Base-by-base conservation (phyloP, 306 rosid genomes). In the Prunus kanzakura region DNA sequence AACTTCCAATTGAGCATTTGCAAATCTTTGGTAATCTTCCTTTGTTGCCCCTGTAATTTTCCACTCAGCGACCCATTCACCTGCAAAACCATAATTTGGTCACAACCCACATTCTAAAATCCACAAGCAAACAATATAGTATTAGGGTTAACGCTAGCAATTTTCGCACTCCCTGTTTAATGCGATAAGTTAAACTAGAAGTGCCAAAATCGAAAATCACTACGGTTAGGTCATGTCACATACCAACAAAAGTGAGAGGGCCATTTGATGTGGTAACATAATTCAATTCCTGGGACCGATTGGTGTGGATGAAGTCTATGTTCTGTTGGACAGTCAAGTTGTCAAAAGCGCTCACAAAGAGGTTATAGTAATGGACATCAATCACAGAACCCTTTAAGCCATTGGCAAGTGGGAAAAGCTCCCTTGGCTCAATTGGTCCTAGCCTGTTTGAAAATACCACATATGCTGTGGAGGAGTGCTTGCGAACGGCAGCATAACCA, bases 21-120 rank as follows among this genome's bases (percentile, higher is more conserved):
- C 91, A n/a, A 82, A 93, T 79, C 80, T 87, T 75, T 83, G 87
- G 78, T 81, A 90, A 2, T 90, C 96, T 65, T 83, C 87, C 64
- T 88, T 77, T 12, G 89, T 57, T 52, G 96, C 88, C 1, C 47
- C 84, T 1, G 62, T 27, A 1, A 89, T 89, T 64, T 81, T 38
- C 97, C 96, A 93, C 63, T 87, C 93, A 35, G 91, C 88, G 23
- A 87, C 92, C 96, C 96, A 90, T 79, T 93, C 96, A 32, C 94
- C 96, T 93, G 79, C 22, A 60, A 35, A 66, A 29, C 32, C 19
- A 76, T 22, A 32, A 52, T 49, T 52, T 20, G 6, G 29, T 57
- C 27, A 20, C 63, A 20, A 57, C 2, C 63, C 63, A 57, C 13
- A n/a, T 57, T 11, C 4, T 57, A 3, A 57, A 57, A 57, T 20